Conservation (phyloP, 495 filamentous ascomycete species). For the Podospora appendiculata region DNA sequence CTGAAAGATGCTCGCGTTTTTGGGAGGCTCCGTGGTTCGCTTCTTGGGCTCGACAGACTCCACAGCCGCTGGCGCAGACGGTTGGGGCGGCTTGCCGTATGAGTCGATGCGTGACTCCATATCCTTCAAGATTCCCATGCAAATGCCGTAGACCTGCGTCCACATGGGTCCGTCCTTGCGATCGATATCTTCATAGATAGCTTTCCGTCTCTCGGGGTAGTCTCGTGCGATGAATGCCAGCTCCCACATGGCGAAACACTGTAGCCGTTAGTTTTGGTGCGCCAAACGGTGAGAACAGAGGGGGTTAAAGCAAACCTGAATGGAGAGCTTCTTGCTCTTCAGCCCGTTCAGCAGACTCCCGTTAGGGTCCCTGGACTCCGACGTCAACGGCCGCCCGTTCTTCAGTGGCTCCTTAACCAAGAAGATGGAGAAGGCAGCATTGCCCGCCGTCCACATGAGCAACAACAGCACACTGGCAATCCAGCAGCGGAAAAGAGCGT, state of each 20-base stretch:
- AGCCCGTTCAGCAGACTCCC: conserved; percentile 81
- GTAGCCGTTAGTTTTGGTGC: conserved; percentile 16
- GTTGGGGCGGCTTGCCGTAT: conserved; percentile 42
- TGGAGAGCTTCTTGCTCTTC: conserved; percentile 61
- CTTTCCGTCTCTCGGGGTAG: conserved; percentile 63
- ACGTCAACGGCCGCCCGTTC: conserved; percentile 71
- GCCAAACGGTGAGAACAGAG: not conserved
- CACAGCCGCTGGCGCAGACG: conserved; percentile 15
- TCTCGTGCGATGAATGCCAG: conserved; percentile 68
- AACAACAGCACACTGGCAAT: conserved; percentile 59
- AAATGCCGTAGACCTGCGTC: conserved; percentile 65
- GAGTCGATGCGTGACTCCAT: conserved; percentile 58
- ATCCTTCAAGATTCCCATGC: conserved; percentile 56
- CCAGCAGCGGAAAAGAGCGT: conserved; percentile 52
- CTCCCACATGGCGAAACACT: conserved; percentile 89
- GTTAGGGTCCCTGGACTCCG: conserved; percentile 82
- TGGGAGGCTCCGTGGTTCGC: conserved; percentile 38
- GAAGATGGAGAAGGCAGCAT: conserved; percentile 68
- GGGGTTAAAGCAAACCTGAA: conserved; percentile 38
- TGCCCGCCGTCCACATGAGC: conserved; percentile 65
- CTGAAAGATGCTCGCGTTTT: conserved; percentile 51
- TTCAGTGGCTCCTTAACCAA: conserved; percentile 76
- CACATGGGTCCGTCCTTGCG: conserved; percentile 70
- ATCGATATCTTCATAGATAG: conserved; percentile 84
- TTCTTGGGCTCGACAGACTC: conserved; percentile 20